Base-by-base conservation (phyloP, 106 monocot species). In the Amphibolis antarctica region DNA sequence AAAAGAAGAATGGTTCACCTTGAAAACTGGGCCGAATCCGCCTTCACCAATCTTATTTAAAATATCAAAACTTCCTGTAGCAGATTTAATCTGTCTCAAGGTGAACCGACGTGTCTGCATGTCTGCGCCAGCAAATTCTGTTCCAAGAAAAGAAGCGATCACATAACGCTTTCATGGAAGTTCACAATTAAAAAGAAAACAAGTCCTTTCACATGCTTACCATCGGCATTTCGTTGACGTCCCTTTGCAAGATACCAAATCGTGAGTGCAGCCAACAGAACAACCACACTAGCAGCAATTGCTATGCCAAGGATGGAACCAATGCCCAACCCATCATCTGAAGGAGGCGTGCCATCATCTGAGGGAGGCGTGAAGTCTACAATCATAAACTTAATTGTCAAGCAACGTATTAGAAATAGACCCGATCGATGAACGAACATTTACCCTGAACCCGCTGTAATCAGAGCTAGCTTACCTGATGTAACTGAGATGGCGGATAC, bases 21-120 rank as follows among this genome's bases (percentile, higher is more conserved):
- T 65, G 58, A 64, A 73, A 66, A 73, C 73, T 5, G 73, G 73
- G 0, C 73, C 73, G 59, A 73, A 73, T 28, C 73, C 73, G 19
- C 73, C 73, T 73, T 66, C 65, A 48, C 73, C 73, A 5, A 73
- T 65, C 28, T 58, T 58, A 46, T 73, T 65, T 47, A 14, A 30
- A 23, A n/a, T 46, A 49, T 65, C 22, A 20, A 73, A 73, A 44
- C 65, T 73, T 19, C 18, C 58, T 4, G 73, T 73, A 11, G 58
- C 64, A 57, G 73, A 23, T 56, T 65, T 65, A 24, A 73, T 65
- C 64, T n/a, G n/a, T n/a, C n/a, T n/a, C n/a, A n/a, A n/a, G n/a
- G n/a, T n/a, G n/a, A n/a, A n/a, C n/a, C n/a, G 47, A 46, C 57
- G 23, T 12, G 58, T 66, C 12, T 22, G 55, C 21, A 73, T 59